Base-by-base conservation (phyloP, 805 yeast genomes). In the Candida chilensis region DNA sequence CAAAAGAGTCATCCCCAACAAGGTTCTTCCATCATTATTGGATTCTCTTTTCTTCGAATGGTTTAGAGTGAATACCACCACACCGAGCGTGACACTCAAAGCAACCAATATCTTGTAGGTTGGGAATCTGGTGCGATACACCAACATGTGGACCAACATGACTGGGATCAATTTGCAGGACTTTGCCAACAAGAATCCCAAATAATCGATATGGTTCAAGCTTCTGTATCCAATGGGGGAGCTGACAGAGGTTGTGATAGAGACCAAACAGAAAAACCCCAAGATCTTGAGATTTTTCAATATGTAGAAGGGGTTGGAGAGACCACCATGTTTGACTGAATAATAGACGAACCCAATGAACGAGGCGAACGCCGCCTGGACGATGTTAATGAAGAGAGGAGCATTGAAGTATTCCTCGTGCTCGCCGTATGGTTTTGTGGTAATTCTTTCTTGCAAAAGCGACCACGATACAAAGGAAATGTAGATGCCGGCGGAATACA, bases 111-210 rank as follows among this genome's bases (percentile, higher is more conserved):
- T 83, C 54, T 92, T 92, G 55, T 78, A 75, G 2, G 53, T 32
- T 0, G 96, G 87, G 51, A 85, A 90, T 31, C 54, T 57, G 4
- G 82, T 73, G 26, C 80, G 65, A 55, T 87, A 90, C 9, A 84
- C 43, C 11, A 75, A 41, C 34, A 78, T 57, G 45, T 87, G 96
- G 3, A 92, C 82, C 20, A 83, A 48, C 80, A 92, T 77, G n/a
- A 90, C 95, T 0, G 99, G 99, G 15, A 92, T 74, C 52, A 92
- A 66, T 46, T 92, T 92, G 51, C 97, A 90, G 32, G 95, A 80
- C 49, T 92, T 92, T 13, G 96, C 94, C 37, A 92, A 66, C 38
- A 90, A 68, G 42, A 74, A 80, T 0, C 94, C 81, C 45, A 92
- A 59, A 48, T 83, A 92, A 47, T 85, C 95, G 19, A 92, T 90